Evolutionary conservation across 495 filamentous ascomycete genomes (phyloP), one percentile per base, ranked within the genome.

Genomic region (Xylaria venustula): DNA sequence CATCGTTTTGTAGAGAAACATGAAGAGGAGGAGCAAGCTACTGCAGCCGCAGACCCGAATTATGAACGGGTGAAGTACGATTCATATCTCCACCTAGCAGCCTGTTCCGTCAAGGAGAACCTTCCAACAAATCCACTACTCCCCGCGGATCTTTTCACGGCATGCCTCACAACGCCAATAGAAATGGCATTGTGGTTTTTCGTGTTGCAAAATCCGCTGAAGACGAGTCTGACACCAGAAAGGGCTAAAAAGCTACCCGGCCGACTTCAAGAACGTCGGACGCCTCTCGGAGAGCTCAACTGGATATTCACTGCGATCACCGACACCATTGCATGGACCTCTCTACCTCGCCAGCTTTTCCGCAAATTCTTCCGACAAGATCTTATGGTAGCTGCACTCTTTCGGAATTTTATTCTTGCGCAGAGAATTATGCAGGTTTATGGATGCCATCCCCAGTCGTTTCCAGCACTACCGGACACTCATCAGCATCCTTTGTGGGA

Each of bases 301-400:
- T 99, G 94, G 94, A 99, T 99, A 22, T 97, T 99, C 66, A 99
- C 94, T 1, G 94, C 94, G 14, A 97, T 99, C 58, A 99, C 94
- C 1, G 94, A 99, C 71, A 98, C 94, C 0, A 99, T 99, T 69
- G 94, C 94, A 7, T 99, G 94, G 94, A 98, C 97, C 48, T 91
- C 88, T 3, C 76, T 99, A 11, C 90, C 92, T 8, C 87, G 92
- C 3, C 84, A 90, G 15, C 76, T 96, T 17, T 99, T 99, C 75
- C 93, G 95, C 76, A 95, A 95, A 67, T 89, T 97, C 51, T 99
- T 98, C 71, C 80, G 94, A 9, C 94, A 99, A 68, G 94, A 99
- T 71, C 79, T 99, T n/a, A 98, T 99, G 94, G 94, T 98, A 28
- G 94, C 94, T 14, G 94, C 94, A 14, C 81, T 99, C 0, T 99